Percentiles rank a stretch among this genome's conserved stretches.
These are phyloP conservation scores for Acer saccharum DNA, from an alignment of 345 rosid species.

Conservation along the genomic window DNA sequence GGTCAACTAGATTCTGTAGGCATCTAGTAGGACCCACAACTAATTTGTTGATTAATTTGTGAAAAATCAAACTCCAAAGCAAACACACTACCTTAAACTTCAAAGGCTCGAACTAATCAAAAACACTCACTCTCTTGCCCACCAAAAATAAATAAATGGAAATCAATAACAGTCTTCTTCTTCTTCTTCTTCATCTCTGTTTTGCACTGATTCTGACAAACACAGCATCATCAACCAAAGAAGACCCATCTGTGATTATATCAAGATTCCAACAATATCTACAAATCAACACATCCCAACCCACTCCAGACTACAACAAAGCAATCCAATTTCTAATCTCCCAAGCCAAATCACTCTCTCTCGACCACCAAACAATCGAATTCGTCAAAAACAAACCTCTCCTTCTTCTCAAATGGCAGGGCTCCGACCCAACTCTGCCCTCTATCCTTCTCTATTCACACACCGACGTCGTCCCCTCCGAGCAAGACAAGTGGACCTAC, in stretches of 20 bases:
- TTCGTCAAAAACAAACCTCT: slow-evolving; percentile 68
- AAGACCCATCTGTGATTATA: slow-evolving; percentile 37
- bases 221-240: slow-evolving; percentile 9
- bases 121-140: background rate
- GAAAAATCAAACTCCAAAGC: too few relatives aligned
- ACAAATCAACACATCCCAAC: slow-evolving; percentile 88
- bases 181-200: slow-evolving; percentile 8
- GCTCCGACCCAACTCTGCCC: slow-evolving; percentile 65
- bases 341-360: slow-evolving; percentile 67
- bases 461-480: slow-evolving; percentile 93
- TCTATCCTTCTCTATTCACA: slow-evolving; percentile 87
- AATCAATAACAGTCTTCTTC: background rate
- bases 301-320: slow-evolving; percentile 63
- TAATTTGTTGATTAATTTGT: too few relatives aligned
- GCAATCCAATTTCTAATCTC: slow-evolving; percentile 64
- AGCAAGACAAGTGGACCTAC: slow-evolving; percentile 75
- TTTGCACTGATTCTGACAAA: background rate
- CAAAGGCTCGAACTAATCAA: too few relatives aligned
- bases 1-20: too few relatives aligned
- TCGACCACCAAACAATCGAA: slow-evolving; percentile 58
- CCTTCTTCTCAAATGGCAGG: slow-evolving; percentile 77
- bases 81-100: too few relatives aligned
- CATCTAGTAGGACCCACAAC: too few relatives aligned
- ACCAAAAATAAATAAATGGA: background rate
- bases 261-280: slow-evolving; percentile 86